Percentiles rank a stretch among this genome's conserved stretches.
phyloP scores from a whole-genome alignment of 441 rosid genomes.

The Pelargonium fulgidum region DNA sequence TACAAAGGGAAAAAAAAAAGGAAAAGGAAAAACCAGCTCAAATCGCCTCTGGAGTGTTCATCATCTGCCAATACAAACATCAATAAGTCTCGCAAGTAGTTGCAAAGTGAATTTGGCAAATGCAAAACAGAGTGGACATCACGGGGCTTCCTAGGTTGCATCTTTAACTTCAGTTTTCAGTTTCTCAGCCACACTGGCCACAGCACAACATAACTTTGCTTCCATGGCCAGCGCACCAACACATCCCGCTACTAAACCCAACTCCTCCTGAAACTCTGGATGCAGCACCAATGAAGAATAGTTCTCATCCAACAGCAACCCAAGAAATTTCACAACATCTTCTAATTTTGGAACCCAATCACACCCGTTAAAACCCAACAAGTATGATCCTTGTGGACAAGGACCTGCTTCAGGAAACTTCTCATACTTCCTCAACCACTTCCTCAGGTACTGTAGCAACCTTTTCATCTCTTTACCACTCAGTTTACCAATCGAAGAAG shows the following conservation, averaged over 20 bases:
- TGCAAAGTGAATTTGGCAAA: not conserved
- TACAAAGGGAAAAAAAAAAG: not conserved
- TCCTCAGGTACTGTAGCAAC: conserved; percentile 57
- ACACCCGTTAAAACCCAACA: conserved; percentile 52
- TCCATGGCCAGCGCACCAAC: conserved; percentile 55
- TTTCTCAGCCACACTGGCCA: conserved; percentile 39
- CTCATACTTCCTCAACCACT: conserved; percentile 80
- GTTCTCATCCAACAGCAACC: conserved; percentile 61
- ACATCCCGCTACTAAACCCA: conserved; percentile 38
- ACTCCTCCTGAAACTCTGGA: conserved; percentile 63
- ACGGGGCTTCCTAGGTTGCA: conserved; percentile 14
- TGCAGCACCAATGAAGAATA: conserved; percentile 59
- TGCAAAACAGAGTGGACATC: not conserved
- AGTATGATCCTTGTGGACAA: conserved; percentile 52
- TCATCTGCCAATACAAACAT: not conserved
- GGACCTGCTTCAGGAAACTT: conserved; percentile 75
- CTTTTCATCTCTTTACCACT: conserved; percentile 57
- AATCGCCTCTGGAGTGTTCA: not conserved
- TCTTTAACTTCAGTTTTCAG: conserved; percentile 38
- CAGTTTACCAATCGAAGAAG: conserved; percentile 54
- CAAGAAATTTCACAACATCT: conserved; percentile 51
- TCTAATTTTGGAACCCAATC: conserved; percentile 77
- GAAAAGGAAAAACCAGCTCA: not conserved
- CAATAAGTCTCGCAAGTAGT: not conserved
- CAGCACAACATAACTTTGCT: conserved; percentile 42